Conservation (phyloP, 352 stramenopile species). For the Phytophthora agathidicida region DNA sequence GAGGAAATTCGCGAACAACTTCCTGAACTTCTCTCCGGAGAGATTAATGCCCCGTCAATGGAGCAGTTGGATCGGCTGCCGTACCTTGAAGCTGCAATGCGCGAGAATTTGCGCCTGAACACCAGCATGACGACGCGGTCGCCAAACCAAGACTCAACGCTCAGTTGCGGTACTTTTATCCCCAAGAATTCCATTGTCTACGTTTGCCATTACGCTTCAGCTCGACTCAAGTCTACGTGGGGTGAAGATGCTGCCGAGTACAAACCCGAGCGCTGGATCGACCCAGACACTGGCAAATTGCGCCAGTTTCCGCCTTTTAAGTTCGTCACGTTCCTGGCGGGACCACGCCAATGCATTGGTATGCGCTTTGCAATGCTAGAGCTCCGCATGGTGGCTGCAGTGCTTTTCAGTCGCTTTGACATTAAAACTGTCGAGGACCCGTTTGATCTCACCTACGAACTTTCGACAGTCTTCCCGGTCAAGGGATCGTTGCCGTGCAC, state of each 20-base stretch:
- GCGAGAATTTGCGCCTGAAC: conserved; percentile 69
- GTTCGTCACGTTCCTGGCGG: conserved; percentile 61
- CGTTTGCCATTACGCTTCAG: conserved; percentile 52
- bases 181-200: conserved; percentile 44
- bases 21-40: conserved; percentile 26
- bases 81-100: conserved; percentile 65
- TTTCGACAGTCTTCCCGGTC: conserved; percentile 38
- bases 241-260: conserved; percentile 52
- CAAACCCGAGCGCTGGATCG: conserved; percentile 70
- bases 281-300: conserved; percentile 35
- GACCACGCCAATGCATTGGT: conserved; percentile 61
- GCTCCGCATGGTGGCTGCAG: conserved; percentile 53
- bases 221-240: conserved; percentile 51
- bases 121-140: conserved; percentile 50
- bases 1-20: conserved; percentile 48
- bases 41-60: conserved; percentile 38
- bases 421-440: conserved; percentile 42
- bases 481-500: conserved; percentile 28
- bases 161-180: conserved; percentile 66
- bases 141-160: conserved; percentile 49
- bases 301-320: conserved; percentile 49
- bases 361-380: conserved; percentile 62
- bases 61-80: conserved; percentile 51
- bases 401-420: conserved; percentile 51
- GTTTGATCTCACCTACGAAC: conserved; percentile 40